Base-by-base conservation (phyloP, 2,329 filamentous ascomycete genomes). In the Ilyonectria destructans region DNA sequence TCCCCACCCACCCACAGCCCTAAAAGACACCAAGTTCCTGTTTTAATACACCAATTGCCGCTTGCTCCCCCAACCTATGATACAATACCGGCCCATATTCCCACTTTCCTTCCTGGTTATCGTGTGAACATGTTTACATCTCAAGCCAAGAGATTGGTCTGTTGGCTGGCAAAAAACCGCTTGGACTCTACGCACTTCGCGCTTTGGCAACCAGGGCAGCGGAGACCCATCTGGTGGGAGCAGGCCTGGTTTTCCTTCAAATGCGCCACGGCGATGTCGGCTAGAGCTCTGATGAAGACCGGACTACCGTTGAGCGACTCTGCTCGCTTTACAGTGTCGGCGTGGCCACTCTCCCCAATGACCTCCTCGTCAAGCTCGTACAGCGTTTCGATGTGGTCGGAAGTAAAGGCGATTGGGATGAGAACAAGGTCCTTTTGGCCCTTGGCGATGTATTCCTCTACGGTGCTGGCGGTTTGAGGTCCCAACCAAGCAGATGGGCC, bases 331-430 rank as follows among this genome's bases (percentile, higher is more conserved):
- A 99, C 91, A 0, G 91, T 92, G 35, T 95, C 94, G 0, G 89
- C 83, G 76, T 93, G 89, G 15, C 92, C 91, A 1, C 89, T 94
- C 81, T 97, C 95, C 65, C 94, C 93, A 77, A 99, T 98, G 45
- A 99, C 94, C 82, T 99, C 96, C 75, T 94, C 87, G 80, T 99
- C 96, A 59, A 99, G 85, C 81, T 99, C 96, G 80, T 92, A 98
- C 1, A 99, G 86, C 0, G 96, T 99, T 84, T 99, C 96, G 74
- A 99, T 99, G 79, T 99, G 96, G 77, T 99, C 96, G n/a, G 94
- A 97, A 0, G 96, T 99, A 80, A 99, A 99, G 6, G 96, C 96
- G 72, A 99, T 97, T 0, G 96, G 96, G 63, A 99, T 94, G 7
- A 99, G 86, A 1, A 98, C 87, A 62, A 99, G 86, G 78, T 99